Conservation (phyloP, 352 stramenopile species). For the Globisporangium rhizosaccharum region DNA sequence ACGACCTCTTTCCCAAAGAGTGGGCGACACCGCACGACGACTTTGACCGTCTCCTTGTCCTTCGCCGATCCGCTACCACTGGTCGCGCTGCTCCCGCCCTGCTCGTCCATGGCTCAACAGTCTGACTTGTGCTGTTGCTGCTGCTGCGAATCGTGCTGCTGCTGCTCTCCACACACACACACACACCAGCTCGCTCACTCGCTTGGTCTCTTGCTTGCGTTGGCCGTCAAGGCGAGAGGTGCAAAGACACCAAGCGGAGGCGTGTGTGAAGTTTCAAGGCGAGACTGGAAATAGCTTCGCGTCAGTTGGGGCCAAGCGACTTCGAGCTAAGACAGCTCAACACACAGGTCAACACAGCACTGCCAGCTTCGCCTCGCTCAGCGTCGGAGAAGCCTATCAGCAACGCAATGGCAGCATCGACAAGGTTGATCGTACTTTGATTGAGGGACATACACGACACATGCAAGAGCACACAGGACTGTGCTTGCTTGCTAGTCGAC, state of each 20-base stretch:
- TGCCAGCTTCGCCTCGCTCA: background rate
- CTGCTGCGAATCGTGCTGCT: background rate
- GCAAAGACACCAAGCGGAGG: background rate
- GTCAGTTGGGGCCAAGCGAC: background rate
- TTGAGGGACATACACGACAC: too few species aligned
- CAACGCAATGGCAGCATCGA: too few species aligned
- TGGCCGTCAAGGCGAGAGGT: background rate
- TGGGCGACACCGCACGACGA: constrained; percentile 84
- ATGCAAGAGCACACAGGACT: background rate
- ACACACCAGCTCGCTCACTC: background rate
- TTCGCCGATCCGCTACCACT: constrained; percentile 23
- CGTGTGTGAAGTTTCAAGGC: background rate
- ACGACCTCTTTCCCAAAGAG: constrained; percentile 83
- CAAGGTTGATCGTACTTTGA: too few species aligned
- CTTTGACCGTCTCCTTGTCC: constrained; percentile 85
- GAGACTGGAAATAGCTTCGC: background rate
- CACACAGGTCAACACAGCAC: too few species aligned
- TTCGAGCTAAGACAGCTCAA: background rate
- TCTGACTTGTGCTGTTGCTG: background rate
- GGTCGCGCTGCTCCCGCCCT: background rate
- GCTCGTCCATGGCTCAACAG: background rate
- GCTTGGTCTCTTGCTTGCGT: background rate
- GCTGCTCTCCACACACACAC: background rate
- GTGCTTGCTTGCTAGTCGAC: background rate
- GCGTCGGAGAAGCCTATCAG: background rate